These are phyloP conservation scores for Eremomyces bilateralis DNA, from an alignment of 495 filamentous ascomycete genomes.

Conservation along the genomic window DNA sequence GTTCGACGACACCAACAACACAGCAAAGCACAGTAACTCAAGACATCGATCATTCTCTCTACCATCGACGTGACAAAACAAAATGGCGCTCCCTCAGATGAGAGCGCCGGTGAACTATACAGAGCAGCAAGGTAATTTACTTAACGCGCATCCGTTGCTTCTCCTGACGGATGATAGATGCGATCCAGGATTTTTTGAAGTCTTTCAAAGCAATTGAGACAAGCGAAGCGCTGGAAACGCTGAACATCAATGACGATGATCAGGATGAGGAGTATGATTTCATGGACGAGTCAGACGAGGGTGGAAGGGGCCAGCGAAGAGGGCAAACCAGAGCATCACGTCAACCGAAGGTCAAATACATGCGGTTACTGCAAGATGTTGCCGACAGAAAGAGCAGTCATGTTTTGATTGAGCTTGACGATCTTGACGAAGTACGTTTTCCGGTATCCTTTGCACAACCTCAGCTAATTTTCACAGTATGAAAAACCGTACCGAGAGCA, in stretches of 20 bases:
- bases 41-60: too few relatives aligned
- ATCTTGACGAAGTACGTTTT: constrained; percentile 43
- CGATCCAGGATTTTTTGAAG: constrained; percentile 71
- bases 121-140: constrained; percentile 53
- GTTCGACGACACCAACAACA: too few relatives aligned
- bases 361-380: constrained; percentile 70
- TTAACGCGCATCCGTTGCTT: too few relatives aligned
- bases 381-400: constrained; percentile 55
- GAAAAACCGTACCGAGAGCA: constrained; percentile 47
- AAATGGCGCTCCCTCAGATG: constrained; percentile 65
- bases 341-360: constrained; percentile 72
- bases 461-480: constrained; percentile 28
- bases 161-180: too few relatives aligned
- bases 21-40: too few relatives aligned
- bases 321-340: constrained; percentile 20
- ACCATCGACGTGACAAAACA: too few relatives aligned
- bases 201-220: constrained; percentile 73
- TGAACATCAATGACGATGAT: constrained; percentile 68
- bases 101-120: constrained; percentile 62
- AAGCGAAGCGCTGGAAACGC: constrained; percentile 50
- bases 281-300: constrained; percentile 65
- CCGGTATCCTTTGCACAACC: constrained; percentile 1
- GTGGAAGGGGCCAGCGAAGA: constrained; percentile 23
- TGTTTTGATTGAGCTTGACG: constrained; percentile 74
- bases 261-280: constrained; percentile 90